Evolutionary conservation across 2,329 filamentous ascomycete genomes (phyloP).

Genomic region (Microdochium trichocladiopsis): DNA sequence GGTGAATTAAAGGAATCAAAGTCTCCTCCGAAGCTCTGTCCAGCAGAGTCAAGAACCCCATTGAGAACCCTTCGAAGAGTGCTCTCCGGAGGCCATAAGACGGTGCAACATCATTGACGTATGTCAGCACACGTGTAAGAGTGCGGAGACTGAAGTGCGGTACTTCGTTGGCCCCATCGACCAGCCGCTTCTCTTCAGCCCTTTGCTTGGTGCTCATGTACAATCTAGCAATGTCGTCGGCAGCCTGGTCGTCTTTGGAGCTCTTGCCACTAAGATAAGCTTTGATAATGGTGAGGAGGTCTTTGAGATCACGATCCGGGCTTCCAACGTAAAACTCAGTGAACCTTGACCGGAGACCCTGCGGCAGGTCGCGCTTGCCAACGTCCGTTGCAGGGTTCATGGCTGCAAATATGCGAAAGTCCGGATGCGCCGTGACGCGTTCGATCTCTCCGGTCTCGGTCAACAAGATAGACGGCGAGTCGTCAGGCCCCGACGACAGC

Average conservation of each 20-base stretch:
- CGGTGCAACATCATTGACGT: constrained; percentile 77
- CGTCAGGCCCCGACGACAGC: constrained; percentile 63
- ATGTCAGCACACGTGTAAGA: constrained; percentile 80
- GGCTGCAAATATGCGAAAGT: constrained; percentile 93
- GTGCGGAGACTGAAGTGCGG: constrained; percentile 97
- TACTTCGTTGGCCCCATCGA: constrained; percentile 91
- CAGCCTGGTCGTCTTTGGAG: constrained; percentile 64
- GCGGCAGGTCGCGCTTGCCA: constrained; percentile 88
- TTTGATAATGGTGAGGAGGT: constrained; percentile 80
- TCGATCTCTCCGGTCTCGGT: constrained; percentile 93
- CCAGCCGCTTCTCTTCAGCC: constrained; percentile 74
- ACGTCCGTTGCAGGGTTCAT: constrained; percentile 99
- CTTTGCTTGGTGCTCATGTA: constrained; percentile 84
- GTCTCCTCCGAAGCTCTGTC: constrained; percentile 74
- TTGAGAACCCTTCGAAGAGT: constrained; percentile 91
- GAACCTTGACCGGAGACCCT: constrained; percentile 83
- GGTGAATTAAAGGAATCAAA: constrained; percentile 71
- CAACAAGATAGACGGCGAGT: constrained; percentile 74
- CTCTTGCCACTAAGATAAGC: constrained; percentile 73
- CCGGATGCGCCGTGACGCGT: constrained; percentile 78
- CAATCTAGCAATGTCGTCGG: constrained; percentile 74
- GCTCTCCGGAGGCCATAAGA: constrained; percentile 80
- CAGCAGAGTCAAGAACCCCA: constrained; percentile 92
- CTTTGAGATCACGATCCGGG: constrained; percentile 79
- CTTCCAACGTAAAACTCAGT: constrained; percentile 93